These are phyloP conservation scores for Picochlorum costavermella DNA, from an alignment of 139 green algal species.

Conservation along the genomic window DNA sequence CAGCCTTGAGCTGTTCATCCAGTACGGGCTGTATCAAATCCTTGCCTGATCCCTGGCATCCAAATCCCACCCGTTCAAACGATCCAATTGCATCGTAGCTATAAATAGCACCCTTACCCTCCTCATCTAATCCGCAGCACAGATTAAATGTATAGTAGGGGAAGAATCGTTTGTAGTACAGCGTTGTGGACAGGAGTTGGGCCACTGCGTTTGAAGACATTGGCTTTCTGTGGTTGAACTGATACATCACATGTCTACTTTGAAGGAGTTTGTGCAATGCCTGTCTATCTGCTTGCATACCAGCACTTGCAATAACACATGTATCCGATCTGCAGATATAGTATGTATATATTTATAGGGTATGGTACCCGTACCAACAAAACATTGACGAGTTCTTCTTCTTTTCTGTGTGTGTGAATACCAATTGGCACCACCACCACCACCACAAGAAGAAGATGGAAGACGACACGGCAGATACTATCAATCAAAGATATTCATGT, in stretches of 20 bases:
- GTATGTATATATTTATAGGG: not conserved
- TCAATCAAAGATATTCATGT: too few relatives aligned
- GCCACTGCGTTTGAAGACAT: slow-evolving; percentile 83
- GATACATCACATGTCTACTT: slow-evolving; percentile 67
- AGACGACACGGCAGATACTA: too few relatives aligned
- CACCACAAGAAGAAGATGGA: too few relatives aligned
- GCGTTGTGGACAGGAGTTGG: slow-evolving; percentile 94
- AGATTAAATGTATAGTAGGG: slow-evolving; percentile 99
- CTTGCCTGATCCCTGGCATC: slow-evolving; percentile 86
- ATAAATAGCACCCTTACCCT: slow-evolving; percentile 93
- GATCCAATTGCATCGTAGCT: slow-evolving; percentile 96
- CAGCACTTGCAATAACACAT: slow-evolving; percentile 75
- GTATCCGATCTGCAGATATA: slow-evolving; percentile 56
- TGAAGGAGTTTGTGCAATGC: slow-evolving; percentile 89
- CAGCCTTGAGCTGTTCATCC: slow-evolving; percentile 96
- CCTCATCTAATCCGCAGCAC: slow-evolving; percentile 79
- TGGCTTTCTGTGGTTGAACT: slow-evolving; percentile 67
- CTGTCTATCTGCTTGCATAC: slow-evolving; percentile 82
- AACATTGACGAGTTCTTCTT: too few relatives aligned
- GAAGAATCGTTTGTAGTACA: slow-evolving; percentile 98
- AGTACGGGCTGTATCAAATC: slow-evolving; percentile 95
- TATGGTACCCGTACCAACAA: too few relatives aligned
- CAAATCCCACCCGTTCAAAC: slow-evolving; percentile 80
- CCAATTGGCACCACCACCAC: too few relatives aligned
- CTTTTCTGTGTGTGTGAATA: too few relatives aligned